Percentiles rank a stretch among this genome's conserved stretches.
Conservation (phyloP, 208 protist genomes). For the Acanthamoeba lenticulata region DNA sequence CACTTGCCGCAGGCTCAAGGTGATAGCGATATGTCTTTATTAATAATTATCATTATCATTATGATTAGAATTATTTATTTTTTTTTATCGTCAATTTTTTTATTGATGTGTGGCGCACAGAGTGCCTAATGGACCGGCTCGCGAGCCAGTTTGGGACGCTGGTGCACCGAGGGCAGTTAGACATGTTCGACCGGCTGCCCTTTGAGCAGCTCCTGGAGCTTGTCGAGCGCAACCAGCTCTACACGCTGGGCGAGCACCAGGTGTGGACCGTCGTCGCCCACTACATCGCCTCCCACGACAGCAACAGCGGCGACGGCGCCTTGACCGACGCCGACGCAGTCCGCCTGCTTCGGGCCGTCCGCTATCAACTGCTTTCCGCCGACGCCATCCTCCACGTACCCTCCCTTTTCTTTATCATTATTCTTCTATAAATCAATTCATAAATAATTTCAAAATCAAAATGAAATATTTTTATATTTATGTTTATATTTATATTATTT, state of each 20-base stretch:
- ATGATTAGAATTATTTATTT: too few species aligned
- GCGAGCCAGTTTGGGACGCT: not conserved
- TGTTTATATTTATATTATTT: too few species aligned
- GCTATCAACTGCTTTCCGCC: not conserved
- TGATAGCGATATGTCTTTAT: not conserved
- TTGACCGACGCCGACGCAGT: not conserved
- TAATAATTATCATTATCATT: not conserved
- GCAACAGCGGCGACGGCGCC: not conserved
- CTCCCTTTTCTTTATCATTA: not conserved
- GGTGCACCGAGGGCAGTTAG: not conserved
- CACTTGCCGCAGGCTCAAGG: not conserved
- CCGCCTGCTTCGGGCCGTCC: not conserved
- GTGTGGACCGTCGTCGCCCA: not conserved
- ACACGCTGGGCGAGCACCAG: not conserved
- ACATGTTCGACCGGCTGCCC: not conserved
- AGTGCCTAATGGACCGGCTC: not conserved
- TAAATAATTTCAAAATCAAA: too few species aligned
- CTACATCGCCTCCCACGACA: not conserved
- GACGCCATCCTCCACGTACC: not conserved
- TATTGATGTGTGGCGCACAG: not conserved
- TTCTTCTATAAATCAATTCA: too few species aligned
- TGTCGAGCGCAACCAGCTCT: not conserved
- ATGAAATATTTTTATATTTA: too few species aligned
- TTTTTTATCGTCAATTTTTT: too few species aligned
- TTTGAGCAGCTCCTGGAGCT: not conserved